Evolutionary conservation across 306 rosid genomes (phyloP).

Genomic region (Vachellia pachyceras): DNA sequence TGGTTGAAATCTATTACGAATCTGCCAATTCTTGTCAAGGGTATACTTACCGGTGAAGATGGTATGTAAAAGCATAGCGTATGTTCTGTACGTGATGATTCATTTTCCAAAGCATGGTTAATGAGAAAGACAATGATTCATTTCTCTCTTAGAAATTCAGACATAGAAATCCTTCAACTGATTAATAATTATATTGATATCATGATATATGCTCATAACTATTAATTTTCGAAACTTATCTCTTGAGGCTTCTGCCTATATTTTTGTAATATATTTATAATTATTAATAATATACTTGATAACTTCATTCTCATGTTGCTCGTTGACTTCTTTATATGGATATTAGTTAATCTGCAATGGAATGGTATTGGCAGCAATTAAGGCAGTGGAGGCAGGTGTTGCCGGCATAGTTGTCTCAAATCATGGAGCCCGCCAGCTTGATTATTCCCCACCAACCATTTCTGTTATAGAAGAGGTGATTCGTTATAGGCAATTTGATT

Average conservation of each 20-base stretch:
- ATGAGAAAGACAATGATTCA: not conserved
- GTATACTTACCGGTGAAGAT: slow-evolving; percentile 44
- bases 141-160: not conserved
- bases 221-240: not conserved
- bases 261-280: not conserved
- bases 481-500: not conserved
- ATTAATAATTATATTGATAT: not conserved
- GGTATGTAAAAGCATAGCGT: slow-evolving; percentile 22
- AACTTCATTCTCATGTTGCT: not conserved
- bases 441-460: slow-evolving; percentile 44
- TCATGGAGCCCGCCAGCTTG: slow-evolving; percentile 46
- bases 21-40: slow-evolving; percentile 45
- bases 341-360: not conserved
- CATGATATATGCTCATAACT: not conserved
- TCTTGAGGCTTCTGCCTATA: not conserved
- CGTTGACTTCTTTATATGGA: not conserved
- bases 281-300: not conserved
- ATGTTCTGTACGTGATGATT: not conserved
- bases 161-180: not conserved
- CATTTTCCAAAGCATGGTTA: not conserved
- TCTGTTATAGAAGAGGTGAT: slow-evolving; percentile 44
- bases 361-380: slow-evolving; percentile 33
- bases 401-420: slow-evolving; percentile 43
- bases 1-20: slow-evolving; percentile 47
- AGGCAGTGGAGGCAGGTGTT: slow-evolving; percentile 37